Evolutionary conservation across 768 basidiomycete genomes (phyloP), one percentile per base, ranked within the genome.

Genomic region (Rhodotorula diobovata): DNA sequence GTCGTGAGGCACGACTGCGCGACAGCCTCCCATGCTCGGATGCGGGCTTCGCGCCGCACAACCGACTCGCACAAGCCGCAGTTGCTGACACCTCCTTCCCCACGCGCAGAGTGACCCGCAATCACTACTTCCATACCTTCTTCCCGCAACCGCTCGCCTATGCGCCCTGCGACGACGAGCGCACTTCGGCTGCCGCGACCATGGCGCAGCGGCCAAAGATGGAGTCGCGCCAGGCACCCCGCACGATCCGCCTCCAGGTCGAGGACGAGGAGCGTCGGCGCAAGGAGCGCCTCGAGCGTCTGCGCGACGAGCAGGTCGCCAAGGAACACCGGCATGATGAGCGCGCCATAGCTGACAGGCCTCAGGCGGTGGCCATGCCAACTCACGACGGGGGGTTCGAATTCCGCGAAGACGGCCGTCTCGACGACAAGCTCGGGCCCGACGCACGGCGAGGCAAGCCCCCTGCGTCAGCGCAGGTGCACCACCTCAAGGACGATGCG

Each of bases 51-150:
- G n/a, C n/a, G n/a, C n/a, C n/a, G n/a, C n/a, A n/a, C n/a, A n/a
- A n/a, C n/a, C n/a, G n/a, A n/a, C n/a, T n/a, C n/a, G n/a, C n/a
- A n/a, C n/a, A n/a, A n/a, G n/a, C 18, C 18, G 41, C 51, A 53
- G 14, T 10, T 16, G 51, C 51, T 53, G n/a, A 53, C 51, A 4
- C 7, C 5, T 15, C 12, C 51, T 51, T n/a, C 23, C 50, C 30
- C 10, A 14, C 21, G 21, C 28, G 20, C 71, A 77, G 77, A 71
- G 84, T 89, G 66, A 93, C 92, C 50, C 85, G 90, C 56, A 90
- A 93, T 76, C 92, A 94, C 79, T 90, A 89, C 77, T 85, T 88
- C 60, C 92, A 94, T 79, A 88, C 89, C 76, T 87, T 88, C 80
- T 87, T 87, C 76, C 88, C 88, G 0, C 85, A 84, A 0, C 32